Evolutionary conservation across 257 asterid species (phyloP).

Genomic region (Galeopsis tetrahit): DNA sequence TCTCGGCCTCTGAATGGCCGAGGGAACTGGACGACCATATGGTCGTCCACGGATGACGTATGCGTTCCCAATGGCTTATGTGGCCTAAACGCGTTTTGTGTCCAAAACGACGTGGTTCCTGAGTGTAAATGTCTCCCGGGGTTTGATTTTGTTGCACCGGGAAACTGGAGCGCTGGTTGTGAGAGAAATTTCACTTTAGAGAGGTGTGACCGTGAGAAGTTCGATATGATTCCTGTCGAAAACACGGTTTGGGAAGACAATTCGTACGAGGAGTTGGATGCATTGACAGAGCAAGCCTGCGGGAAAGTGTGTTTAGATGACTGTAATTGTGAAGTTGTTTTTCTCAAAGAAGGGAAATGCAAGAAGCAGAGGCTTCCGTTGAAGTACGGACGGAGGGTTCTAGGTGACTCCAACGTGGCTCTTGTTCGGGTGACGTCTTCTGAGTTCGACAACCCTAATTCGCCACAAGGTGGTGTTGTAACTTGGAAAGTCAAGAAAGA

Average conservation of each 20-base stretch:
- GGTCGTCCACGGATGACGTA: conserved; percentile 28
- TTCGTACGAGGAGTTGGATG: conserved; percentile 12
- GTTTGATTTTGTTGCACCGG: conserved; percentile 34
- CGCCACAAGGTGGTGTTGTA: no score
- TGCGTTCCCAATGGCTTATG: conserved; percentile 57
- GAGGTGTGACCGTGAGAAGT: conserved; percentile 30
- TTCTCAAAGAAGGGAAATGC: conserved; percentile 35
- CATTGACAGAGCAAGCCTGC: conserved; percentile 39
- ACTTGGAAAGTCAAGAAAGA: conserved; percentile 15
- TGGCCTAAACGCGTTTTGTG: conserved; percentile 54
- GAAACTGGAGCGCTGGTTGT: conserved; percentile 47
- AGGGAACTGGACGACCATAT: conserved; percentile 33
- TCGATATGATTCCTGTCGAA: conserved; percentile 20
- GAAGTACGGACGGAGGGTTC: conserved; percentile 41
- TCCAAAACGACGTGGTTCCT: conserved; percentile 1
- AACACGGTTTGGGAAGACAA: conserved; percentile 43
- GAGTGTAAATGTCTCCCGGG: conserved; percentile 55
- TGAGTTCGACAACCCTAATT: no score
- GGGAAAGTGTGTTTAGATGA: conserved; percentile 47
- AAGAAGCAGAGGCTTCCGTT: conserved; percentile 58
- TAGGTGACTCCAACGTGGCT: conserved; percentile 29
- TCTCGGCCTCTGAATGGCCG: conserved; percentile 28
- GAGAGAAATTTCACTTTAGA: conserved; percentile 22
- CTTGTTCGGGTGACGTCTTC: conserved; percentile 37
- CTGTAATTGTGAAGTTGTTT: conserved; percentile 59